These are phyloP conservation scores for Agroathelia rolfsii DNA, from an alignment of 1,284 basidiomycete genomes.

Conservation along the genomic window DNA sequence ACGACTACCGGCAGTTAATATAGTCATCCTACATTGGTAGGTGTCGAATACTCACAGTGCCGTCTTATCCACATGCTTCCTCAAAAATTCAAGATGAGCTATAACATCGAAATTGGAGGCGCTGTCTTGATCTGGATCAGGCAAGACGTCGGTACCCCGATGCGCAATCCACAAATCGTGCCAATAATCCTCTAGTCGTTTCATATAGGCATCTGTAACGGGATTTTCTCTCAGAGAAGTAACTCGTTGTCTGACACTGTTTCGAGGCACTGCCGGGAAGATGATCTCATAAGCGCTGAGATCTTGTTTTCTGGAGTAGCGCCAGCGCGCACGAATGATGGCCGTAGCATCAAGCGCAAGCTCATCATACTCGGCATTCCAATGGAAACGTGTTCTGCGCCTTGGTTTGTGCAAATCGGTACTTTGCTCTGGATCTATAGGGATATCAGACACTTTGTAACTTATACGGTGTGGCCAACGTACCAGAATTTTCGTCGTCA, in stretches of 20 bases:
- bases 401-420: too few species aligned
- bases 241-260: slow-evolving; percentile 58
- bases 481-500: slow-evolving; percentile 11
- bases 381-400: slow-evolving; percentile 62
- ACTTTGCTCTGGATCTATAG: too few species aligned
- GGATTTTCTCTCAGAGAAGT: slow-evolving; percentile 49
- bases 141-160: slow-evolving; percentile 55
- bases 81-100: slow-evolving; percentile 70
- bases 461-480: too few species aligned
- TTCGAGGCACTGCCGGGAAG: slow-evolving; percentile 62
- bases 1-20: slow-evolving; percentile 34
- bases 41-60: slow-evolving; percentile 50
- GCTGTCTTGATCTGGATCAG: slow-evolving; percentile 62
- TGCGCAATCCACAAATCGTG: slow-evolving; percentile 65
- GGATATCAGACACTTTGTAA: too few species aligned
- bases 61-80: slow-evolving; percentile 76
- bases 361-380: slow-evolving; percentile 83
- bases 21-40: slow-evolving; percentile 12
- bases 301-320: slow-evolving; percentile 47
- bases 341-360: slow-evolving; percentile 75
- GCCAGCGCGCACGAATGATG: slow-evolving; percentile 74
- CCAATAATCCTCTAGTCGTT: slow-evolving; percentile 77
- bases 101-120: slow-evolving; percentile 68
- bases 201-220: slow-evolving; percentile 66
- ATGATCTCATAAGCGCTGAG: slow-evolving; percentile 69